Evolutionary conservation across 495 filamentous ascomycete species (phyloP).

Genomic region (Beverwykella pulmonaria): DNA sequence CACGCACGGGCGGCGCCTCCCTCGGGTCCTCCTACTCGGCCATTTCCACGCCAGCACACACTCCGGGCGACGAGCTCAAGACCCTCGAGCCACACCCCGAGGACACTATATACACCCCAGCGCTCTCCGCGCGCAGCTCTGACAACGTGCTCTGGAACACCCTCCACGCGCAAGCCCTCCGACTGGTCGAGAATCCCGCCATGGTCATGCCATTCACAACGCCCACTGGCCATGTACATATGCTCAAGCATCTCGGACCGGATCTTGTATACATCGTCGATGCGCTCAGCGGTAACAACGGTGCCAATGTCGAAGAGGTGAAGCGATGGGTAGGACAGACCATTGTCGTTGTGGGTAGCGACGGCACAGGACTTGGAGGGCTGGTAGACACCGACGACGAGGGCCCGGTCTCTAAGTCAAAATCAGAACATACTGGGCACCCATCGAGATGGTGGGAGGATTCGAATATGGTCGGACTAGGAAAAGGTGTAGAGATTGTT

Average conservation of each 20-base stretch:
- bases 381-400: conserved; percentile 92
- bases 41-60: conserved; percentile 72
- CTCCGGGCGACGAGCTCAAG: conserved; percentile 64
- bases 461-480: conserved; percentile 77
- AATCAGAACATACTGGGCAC: conserved; percentile 34
- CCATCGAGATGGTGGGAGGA: conserved; percentile 75
- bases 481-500: conserved; percentile 83
- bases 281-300: conserved; percentile 40
- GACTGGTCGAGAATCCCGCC: conserved; percentile 76
- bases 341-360: conserved; percentile 78
- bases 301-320: conserved; percentile 41
- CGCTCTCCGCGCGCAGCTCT: conserved; percentile 39
- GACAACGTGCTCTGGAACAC: conserved; percentile 65
- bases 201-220: conserved; percentile 89
- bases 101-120: conserved; percentile 33
- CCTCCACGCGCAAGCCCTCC: conserved; percentile 72
- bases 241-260: conserved; percentile 79
- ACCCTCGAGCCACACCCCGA: conserved; percentile 51
- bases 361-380: conserved; percentile 67
- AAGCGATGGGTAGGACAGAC: conserved; percentile 79
- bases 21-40: conserved; percentile 86
- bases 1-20: conserved; percentile 58
- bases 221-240: conserved; percentile 72
- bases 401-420: conserved; percentile 57
- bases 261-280: conserved; percentile 73